Conservation (phyloP, 371 early-diverging fungal species). For the Quaeritorhiza haematococci region DNA sequence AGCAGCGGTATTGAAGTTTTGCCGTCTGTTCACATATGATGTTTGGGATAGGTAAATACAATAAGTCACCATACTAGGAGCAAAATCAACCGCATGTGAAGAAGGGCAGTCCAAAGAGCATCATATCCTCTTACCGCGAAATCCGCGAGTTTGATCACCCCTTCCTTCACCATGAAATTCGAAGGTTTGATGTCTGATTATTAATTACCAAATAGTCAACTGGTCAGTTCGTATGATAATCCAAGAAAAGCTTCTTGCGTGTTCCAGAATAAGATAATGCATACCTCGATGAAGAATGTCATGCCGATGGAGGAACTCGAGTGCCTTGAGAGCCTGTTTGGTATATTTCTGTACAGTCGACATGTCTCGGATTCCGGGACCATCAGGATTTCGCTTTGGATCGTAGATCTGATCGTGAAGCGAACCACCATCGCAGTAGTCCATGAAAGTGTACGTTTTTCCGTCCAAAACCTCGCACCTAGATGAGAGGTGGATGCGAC, state of each 20-base stretch:
- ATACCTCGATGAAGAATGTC: slow-evolving; percentile 83
- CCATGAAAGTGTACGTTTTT: slow-evolving; percentile 90
- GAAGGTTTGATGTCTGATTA: slow-evolving; percentile 43
- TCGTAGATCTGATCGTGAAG: neutral
- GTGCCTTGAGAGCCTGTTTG: slow-evolving; percentile 79
- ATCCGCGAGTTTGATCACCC: neutral
- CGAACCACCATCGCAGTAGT: slow-evolving; percentile 81
- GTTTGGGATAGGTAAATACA: neutral
- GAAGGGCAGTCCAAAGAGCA: slow-evolving; percentile 3
- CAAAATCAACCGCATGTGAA: neutral
- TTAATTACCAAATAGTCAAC: slow-evolving; percentile 45
- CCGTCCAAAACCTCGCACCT: slow-evolving; percentile 88
- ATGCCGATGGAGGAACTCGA: slow-evolving; percentile 84
- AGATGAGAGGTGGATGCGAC: too few relatives aligned
- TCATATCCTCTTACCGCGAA: slow-evolving; percentile 27
- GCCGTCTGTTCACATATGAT: neutral
- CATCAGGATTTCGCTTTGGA: neutral
- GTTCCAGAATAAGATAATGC: too few relatives aligned
- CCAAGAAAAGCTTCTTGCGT: slow-evolving; percentile 14
- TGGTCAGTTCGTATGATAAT: too few relatives aligned
- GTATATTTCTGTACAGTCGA: slow-evolving; percentile 68
- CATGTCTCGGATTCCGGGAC: slow-evolving; percentile 58
- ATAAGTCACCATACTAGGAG: neutral
- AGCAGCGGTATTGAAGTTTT: slow-evolving; percentile 19
- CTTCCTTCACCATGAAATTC: slow-evolving; percentile 4